Conservation (phyloP, 2,329 filamentous ascomycete genomes). For the Fusarium nisikadoi region DNA sequence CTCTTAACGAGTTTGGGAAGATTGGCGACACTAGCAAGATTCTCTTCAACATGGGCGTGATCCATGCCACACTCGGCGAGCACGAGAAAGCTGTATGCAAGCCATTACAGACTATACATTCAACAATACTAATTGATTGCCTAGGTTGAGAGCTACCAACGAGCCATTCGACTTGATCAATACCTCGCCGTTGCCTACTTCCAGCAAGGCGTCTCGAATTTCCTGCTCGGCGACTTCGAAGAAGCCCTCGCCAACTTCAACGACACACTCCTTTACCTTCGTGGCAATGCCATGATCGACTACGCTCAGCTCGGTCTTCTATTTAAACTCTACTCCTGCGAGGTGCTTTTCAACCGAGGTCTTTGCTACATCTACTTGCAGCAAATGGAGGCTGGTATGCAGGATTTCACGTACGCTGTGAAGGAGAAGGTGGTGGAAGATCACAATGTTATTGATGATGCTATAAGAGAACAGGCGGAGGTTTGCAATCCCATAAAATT, state of each 20-base stretch:
- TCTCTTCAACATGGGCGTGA: conserved; percentile 97
- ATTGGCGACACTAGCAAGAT: conserved; percentile 98
- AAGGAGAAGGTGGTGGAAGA: conserved; percentile 97
- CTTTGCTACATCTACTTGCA: conserved; percentile 97
- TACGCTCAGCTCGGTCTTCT: conserved; percentile 95
- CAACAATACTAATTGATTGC: conserved; percentile 28
- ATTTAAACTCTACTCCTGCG: conserved; percentile 97
- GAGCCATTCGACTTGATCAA: conserved; percentile 88
- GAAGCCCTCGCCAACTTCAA: conserved; percentile 99
- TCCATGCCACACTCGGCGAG: conserved; percentile 94
- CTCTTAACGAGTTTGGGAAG: conserved; percentile 82
- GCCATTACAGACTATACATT: background rate
- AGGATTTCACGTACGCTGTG: conserved; percentile 88
- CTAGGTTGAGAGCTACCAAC: conserved; percentile 94
- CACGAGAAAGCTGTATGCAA: conserved; percentile 90
- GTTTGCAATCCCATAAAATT: conserved; percentile 58
- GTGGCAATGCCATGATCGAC: conserved; percentile 97
- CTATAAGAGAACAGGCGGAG: conserved; percentile 91
- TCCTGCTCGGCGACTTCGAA: conserved; percentile 95
- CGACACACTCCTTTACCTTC: conserved; percentile 91
- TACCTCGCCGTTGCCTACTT: conserved; percentile 99
- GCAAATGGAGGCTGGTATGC: conserved; percentile 88
- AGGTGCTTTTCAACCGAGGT: conserved; percentile 96
- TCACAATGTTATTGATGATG: conserved; percentile 98
- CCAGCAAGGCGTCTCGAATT: conserved; percentile 98